A percentile compares a stretch with the other conserved stretches of the same genome.
Evolutionary conservation across 192 early-diverging fungal species (phyloP).

Genomic region (Rhizophagus clarus): DNA sequence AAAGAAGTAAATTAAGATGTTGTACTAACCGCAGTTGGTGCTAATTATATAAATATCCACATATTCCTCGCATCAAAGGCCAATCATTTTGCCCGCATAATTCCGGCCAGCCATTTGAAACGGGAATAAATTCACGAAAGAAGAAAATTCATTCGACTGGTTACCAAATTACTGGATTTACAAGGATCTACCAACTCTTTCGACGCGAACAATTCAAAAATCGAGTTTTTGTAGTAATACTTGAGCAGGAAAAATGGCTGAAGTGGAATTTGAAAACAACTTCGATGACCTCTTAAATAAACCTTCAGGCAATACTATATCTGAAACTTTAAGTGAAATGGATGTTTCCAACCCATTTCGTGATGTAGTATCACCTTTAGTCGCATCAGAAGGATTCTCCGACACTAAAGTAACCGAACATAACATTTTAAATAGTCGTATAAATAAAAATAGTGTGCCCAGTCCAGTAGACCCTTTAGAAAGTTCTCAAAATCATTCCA

Average conservation of each 20-base stretch:
- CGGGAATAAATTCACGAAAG: too few relatives aligned
- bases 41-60: too few relatives aligned
- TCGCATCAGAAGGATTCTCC: background rate
- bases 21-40: too few relatives aligned
- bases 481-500: too few relatives aligned
- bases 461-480: too few relatives aligned
- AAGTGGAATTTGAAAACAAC: conserved; percentile 29
- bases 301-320: conserved; percentile 26
- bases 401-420: background rate
- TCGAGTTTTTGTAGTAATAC: background rate
- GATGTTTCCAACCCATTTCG: conserved; percentile 37
- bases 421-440: background rate
- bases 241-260: background rate
- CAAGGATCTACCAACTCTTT: background rate
- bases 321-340: conserved; percentile 31
- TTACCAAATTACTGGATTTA: too few relatives aligned
- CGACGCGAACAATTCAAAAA: background rate
- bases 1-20: background rate
- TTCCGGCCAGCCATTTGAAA: too few relatives aligned
- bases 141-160: too few relatives aligned
- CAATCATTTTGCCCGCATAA: too few relatives aligned
- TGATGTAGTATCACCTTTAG: conserved; percentile 34
- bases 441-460: background rate
- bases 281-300: conserved; percentile 35
- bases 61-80: too few relatives aligned